Percentiles rank a stretch among this genome's conserved stretches.
phyloP scores from a whole-genome alignment of 768 basidiomycete genomes.

The Asterophora lycoperdoides region DNA sequence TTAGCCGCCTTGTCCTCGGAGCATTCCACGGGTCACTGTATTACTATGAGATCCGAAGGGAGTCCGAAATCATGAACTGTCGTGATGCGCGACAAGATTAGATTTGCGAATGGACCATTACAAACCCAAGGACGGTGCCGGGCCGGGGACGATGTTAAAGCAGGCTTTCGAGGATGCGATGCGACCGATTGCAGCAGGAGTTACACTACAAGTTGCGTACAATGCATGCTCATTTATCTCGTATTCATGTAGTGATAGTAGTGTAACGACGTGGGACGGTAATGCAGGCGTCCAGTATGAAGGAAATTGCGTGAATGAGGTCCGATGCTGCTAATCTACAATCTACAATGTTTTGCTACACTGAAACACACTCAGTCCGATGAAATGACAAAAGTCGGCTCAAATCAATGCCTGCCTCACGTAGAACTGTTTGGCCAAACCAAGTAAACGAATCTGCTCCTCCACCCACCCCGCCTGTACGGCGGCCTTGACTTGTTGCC shows the following conservation, averaged over 20 bases:
- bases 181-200: too few species aligned
- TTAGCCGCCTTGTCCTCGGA: too few species aligned
- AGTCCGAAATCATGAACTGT: too few species aligned
- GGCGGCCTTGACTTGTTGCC: slow-evolving; percentile 52
- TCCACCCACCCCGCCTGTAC: slow-evolving; percentile 54
- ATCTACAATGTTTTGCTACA: slow-evolving; percentile 3
- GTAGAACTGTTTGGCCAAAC: slow-evolving; percentile 40
- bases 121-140: too few species aligned
- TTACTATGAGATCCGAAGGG: too few species aligned
- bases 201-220: too few species aligned
- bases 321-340: slow-evolving; percentile 1
- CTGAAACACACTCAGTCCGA: neutral
- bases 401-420: slow-evolving; percentile 25
- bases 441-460: slow-evolving; percentile 39
- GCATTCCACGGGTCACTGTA: too few species aligned
- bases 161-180: too few species aligned
- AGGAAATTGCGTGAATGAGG: neutral
- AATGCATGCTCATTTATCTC: too few species aligned
- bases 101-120: too few species aligned
- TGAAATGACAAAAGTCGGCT: neutral
- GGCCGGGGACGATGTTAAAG: too few species aligned
- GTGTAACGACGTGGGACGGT: neutral
- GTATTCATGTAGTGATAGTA: neutral
- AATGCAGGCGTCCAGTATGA: neutral
- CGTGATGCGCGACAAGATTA: too few species aligned